Conservation (phyloP, 176 grass and related monocot genomes). For the Phyllostachys edulis region DNA sequence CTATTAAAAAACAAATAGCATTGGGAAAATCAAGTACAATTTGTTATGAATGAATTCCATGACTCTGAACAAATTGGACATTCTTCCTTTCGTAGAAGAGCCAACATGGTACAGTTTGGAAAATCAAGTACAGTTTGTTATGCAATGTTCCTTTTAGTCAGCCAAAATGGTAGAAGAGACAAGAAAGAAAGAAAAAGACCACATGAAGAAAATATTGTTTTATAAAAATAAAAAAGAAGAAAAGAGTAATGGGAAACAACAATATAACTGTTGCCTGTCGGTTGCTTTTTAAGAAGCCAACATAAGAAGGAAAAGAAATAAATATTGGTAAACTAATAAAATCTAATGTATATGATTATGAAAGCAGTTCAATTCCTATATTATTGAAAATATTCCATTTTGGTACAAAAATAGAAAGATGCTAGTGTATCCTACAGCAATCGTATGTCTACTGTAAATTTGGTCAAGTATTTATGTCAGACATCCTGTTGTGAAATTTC, state of each 20-base stretch:
- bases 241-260: background rate
- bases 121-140: background rate
- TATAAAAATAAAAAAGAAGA: background rate
- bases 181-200: background rate
- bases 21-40: background rate
- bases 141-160: background rate
- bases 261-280: background rate
- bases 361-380: background rate
- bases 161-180: background rate
- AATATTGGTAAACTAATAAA: background rate
- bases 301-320: background rate
- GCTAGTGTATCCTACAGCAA: background rate
- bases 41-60: background rate
- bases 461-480: background rate
- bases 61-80: background rate
- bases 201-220: background rate
- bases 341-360: background rate
- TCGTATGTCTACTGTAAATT: background rate
- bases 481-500: background rate
- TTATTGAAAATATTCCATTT: background rate
- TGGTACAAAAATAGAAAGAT: background rate
- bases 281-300: background rate
- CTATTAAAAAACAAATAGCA: background rate
- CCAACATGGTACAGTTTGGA: no score
- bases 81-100: background rate